Base-by-base conservation (phyloP, 1,139 yeast species). In the Pichia sp. region DNA sequence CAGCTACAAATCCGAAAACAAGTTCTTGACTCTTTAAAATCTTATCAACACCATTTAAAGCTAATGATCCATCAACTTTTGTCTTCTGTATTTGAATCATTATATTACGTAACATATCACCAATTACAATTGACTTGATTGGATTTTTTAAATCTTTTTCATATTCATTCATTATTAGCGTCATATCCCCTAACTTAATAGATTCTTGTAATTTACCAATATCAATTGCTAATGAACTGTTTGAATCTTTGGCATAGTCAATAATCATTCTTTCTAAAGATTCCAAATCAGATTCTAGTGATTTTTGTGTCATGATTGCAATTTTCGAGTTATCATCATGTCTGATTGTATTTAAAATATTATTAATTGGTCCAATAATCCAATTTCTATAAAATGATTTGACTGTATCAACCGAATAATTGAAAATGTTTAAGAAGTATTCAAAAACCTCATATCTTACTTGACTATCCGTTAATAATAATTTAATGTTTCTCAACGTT, bases 41-140 rank as follows among this genome's bases (percentile, higher is more conserved):
- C 66, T 87, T 85, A 69, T 93, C 98, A 57, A 93, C 91, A 10
- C 98, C 98, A 60, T 78, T 82, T 56, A 93, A 79, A 0, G 96
- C 98, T 10, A 90, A 74, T 36, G 88, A 93, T 4, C 96, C 96
- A 66, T 93, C 99, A 16, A 93, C 97, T 70, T 93, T 93, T 16
- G 96, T 86, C 69, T 93, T 93, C 67, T 93, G 99, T 11, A 93
- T 74, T 68, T 93, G 98, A 55, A 93, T 91, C 61, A 93, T 70
- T 46, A 93, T 69, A 14, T 93, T 83, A 49, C 96, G 76, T 10
- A 90, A 70, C 57, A 93, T 75, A 50, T 83, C 79, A 3, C 98
- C 99, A 10, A 73, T 70, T 5, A 81, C 52, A 6, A 88, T 59
- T 42, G 85, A 83, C 54, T 73, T 76, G 49, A 90, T 67, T 0